Percentiles rank a stretch among this genome's conserved stretches.
Conservation (phyloP, 2,329 filamentous ascomycete genomes). For the Leptodontidium sp. region DNA sequence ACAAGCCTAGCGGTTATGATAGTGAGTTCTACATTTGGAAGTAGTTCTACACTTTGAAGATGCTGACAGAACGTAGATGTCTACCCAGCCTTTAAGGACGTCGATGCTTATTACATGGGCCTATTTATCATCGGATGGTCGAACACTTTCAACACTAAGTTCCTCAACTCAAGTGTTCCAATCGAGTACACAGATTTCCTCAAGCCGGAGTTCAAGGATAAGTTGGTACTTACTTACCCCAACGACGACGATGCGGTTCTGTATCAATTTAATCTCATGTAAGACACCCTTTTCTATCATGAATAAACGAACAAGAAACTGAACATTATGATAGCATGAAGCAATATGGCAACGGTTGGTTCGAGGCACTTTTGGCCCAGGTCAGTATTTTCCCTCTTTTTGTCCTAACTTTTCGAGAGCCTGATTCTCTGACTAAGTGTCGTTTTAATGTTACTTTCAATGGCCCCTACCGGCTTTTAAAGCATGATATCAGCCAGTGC, state of each 20-base stretch:
- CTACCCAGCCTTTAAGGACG: slow-evolving; percentile 52
- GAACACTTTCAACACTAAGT: not conserved
- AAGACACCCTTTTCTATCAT: slow-evolving; percentile 34
- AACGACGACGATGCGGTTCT: slow-evolving; percentile 66
- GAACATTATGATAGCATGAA: not conserved
- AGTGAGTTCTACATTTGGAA: slow-evolving; percentile 44
- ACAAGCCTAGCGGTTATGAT: slow-evolving; percentile 57
- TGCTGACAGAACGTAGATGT: not conserved
- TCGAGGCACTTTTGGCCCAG: slow-evolving; percentile 55
- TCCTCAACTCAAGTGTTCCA: slow-evolving; percentile 47
- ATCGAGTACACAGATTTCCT: slow-evolving; percentile 53
- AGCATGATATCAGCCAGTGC: not conserved
- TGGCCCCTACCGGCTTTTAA: no score
- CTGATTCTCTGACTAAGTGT: not conserved
- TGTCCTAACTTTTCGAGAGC: not conserved
- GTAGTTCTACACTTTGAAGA: not conserved
- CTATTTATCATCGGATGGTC: slow-evolving; percentile 46
- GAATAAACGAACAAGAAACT: not conserved
- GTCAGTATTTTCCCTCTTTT: not conserved
- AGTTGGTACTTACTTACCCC: slow-evolving; percentile 62
- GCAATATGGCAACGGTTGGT: slow-evolving; percentile 48
- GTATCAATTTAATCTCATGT: slow-evolving; percentile 59
- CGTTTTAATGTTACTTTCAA: no score
- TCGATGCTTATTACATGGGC: slow-evolving; percentile 53
- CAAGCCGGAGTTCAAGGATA: slow-evolving; percentile 60